A percentile compares a stretch with the other conserved stretches of the same genome.
phyloP scores from a whole-genome alignment of 31 red algal species.

The Porphyra umbilicalis region DNA sequence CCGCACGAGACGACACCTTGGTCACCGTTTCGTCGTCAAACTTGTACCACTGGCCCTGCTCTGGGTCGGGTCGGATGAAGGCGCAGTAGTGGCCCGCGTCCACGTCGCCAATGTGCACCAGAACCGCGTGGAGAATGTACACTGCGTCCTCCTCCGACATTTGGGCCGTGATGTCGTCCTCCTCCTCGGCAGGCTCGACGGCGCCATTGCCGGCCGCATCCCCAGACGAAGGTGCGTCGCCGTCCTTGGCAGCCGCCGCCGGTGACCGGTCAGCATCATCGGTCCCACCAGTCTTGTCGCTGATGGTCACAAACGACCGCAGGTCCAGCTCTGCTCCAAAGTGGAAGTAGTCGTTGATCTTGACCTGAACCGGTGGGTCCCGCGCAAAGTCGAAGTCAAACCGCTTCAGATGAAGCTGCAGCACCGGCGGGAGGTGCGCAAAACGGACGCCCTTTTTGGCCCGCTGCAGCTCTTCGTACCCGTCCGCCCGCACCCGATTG shows the following conservation, averaged over 20 bases:
- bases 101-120: constrained; percentile 98
- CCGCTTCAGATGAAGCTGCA: constrained; percentile 95
- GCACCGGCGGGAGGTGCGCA: constrained; percentile 77
- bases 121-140: constrained; percentile 85
- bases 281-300: neutral
- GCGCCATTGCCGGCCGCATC: neutral
- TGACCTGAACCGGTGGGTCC: constrained; percentile 77
- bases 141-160: constrained; percentile 61
- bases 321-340: constrained; percentile 84
- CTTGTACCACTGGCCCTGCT: constrained; percentile 6
- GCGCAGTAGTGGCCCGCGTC: constrained; percentile 95
- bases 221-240: neutral
- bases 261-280: neutral
- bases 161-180: neutral
- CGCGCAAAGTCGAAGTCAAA: constrained; percentile 94
- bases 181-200: neutral
- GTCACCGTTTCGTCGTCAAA: constrained; percentile 57
- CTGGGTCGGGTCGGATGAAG: constrained; percentile 74
- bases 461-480: constrained; percentile 80
- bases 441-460: constrained; percentile 88
- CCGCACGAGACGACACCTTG: constrained; percentile 24
- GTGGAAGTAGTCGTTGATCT: constrained; percentile 96
- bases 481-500: constrained; percentile 93
- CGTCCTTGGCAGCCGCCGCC: neutral
- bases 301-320: constrained; percentile 63